A percentile compares a stretch with the other conserved stretches of the same genome.
These are phyloP conservation scores for Geranomyces variabilis DNA, from an alignment of 192 early-diverging fungal genomes.

Conservation along the genomic window DNA sequence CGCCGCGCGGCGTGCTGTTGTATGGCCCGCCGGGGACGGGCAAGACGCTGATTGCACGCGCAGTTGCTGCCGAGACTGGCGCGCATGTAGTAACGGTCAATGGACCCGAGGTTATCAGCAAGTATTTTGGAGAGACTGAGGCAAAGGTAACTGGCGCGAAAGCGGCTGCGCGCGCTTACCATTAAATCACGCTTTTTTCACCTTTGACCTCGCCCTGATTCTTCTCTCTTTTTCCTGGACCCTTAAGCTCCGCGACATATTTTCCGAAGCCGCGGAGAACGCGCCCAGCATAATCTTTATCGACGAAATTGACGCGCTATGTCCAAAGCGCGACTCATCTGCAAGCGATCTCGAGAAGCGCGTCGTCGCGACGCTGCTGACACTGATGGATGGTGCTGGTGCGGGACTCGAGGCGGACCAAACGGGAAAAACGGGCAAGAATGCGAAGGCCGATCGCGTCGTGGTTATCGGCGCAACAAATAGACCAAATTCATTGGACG, in stretches of 20 bases:
- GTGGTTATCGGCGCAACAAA: constrained; percentile 95
- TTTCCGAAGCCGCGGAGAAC: constrained; percentile 59
- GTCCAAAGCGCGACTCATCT: constrained; percentile 55
- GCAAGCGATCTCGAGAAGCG: constrained; percentile 85
- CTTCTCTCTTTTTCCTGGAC: no score
- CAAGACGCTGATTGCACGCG: constrained; percentile 64
- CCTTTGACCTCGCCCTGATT: background rate
- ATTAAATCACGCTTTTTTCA: background rate
- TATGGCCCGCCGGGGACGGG: constrained; percentile 66
- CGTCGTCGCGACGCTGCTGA: constrained; percentile 90
- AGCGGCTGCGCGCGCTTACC: background rate
- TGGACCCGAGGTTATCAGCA: constrained; percentile 87
- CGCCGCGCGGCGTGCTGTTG: constrained; percentile 78
- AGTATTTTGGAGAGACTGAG: constrained; percentile 95
- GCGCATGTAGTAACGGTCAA: constrained; percentile 82
- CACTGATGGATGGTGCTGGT: constrained; percentile 85
- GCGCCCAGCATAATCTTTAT: constrained; percentile 67
- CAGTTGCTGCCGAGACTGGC: constrained; percentile 59
- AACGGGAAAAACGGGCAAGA: background rate
- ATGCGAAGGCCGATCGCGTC: constrained; percentile 40
- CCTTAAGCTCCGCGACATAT: constrained; percentile 51
- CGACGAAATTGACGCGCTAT: constrained; percentile 67
- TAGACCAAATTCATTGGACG: constrained; percentile 83
- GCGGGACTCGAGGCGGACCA: background rate
- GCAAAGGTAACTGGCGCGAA: constrained; percentile 57